Base-by-base conservation (phyloP, 2,329 filamentous ascomycete genomes). In the Cladosporium sp. region DNA sequence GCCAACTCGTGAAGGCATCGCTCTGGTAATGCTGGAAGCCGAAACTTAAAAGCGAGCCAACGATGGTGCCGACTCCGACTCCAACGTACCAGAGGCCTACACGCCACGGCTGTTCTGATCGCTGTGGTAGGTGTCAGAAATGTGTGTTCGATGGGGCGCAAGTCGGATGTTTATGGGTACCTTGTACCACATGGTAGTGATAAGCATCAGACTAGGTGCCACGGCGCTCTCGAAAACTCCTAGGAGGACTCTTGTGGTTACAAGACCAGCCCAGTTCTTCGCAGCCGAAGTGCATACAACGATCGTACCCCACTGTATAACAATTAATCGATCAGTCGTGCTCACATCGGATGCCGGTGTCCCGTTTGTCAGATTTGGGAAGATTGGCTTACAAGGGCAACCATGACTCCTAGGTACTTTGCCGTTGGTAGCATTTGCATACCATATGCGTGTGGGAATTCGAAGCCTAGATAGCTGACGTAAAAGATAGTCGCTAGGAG, bases 61-160 rank as follows among this genome's bases (percentile, higher is more conserved):
- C 83, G 49, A 89, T 85, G 66, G 89, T 87, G 66, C 89, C 87
- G 1, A 77, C 80, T 2, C 87, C 87, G 68, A 89, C 89, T 84
- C 89, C 89, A 83, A 87, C 88, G 70, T 88, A 87, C 75, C 74
- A 75, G 43, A 62, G 40, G 9, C 50, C 58, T 36, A 61, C 61
- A n/a, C 63, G 58, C 19, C 57, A 59, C 9, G 63, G 59, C 42
- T 65, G 3, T 81, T 84, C 86, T 55, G 86, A 81, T 30, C 43
- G 43, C 42, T 55, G 14, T 5, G 22, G 7, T 2, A 12, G 3
- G 9, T 20, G 20, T 25, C 25, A 45, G 42, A 8, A 7, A 20
- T 15, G 6, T 25, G 25, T 3, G 8, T 22, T 25, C 1, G 11
- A 5, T 15, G 20, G n/a, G 0, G 15, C 15, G 12, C 7, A 15